Evolutionary conservation across 2,329 filamentous ascomycete genomes (phyloP), one percentile per base, ranked within the genome.

Genomic region (Colletotrichum euphorbiae): DNA sequence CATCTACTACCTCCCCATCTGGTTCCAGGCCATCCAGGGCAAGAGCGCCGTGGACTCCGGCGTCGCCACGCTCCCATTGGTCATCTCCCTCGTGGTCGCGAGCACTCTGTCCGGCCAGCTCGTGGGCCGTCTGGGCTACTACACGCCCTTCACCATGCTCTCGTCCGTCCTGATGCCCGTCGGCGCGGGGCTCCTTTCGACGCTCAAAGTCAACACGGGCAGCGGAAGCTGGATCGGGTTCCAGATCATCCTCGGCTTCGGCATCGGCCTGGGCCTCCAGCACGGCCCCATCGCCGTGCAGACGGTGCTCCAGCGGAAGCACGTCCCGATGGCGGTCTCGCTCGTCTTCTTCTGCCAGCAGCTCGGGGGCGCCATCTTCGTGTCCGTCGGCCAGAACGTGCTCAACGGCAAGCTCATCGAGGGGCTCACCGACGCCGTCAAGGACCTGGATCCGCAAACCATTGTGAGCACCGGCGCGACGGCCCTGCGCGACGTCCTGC

Each of bases 21-120:
- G 52, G 52, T 56, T 56, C 40, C 31, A 51, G 57, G 43, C 19
- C 12, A 60, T 60, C 62, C 80, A 85, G 70, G 83, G 81, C 62
- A 83, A 82, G 69, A 80, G 75, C n/a, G 83, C 85, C 51, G 83
- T 85, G 43, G 74, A 85, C 62, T 83, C 85, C 8, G 85, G 85
- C 58, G 83, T 87, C 73, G 85, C 54, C n/a, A 57, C 40, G 15
- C 54, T 57, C 40, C 54, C 24, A 9, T 19, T 57, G 9, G 40
- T 57, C 24, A 57, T 57, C 38, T 57, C 24, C 40, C 40, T 57
- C 9, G 24, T 57, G 9, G 54, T 54, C 15, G 31, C 31, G 9
- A 54, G 89, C 55, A 80, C 50, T 21, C n/a, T 54, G n/a, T 54
- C 28, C 24, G 28, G 43, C 45, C 36, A 60, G 57, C 43, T 51